Percentiles rank a stretch among this genome's conserved stretches.
phyloP scores from a whole-genome alignment of 2,329 filamentous ascomycete species.

The Myriosclerotinia scirpicola region DNA sequence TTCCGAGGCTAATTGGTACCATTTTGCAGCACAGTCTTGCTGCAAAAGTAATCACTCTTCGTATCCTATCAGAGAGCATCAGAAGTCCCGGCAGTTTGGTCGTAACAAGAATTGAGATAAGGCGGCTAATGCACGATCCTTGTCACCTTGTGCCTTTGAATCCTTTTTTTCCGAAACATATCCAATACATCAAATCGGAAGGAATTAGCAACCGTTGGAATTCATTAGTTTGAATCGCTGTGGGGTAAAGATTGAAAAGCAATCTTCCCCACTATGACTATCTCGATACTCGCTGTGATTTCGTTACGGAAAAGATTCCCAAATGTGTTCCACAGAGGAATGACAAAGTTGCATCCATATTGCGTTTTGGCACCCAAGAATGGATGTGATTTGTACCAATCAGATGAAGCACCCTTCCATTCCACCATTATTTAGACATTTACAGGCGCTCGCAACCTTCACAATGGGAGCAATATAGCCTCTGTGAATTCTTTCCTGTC shows the following conservation, averaged over 20 bases:
- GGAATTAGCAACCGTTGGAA: background rate
- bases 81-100: conserved; percentile 8
- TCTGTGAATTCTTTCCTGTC: conserved; percentile 10
- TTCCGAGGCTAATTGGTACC: background rate
- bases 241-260: background rate
- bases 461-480: conserved; percentile 4
- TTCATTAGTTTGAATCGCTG: background rate
- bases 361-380: background rate
- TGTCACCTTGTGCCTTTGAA: background rate
- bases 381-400: background rate
- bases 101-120: background rate
- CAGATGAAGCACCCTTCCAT: background rate
- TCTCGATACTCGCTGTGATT: background rate
- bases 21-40: conserved; percentile 10
- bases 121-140: conserved; percentile 12
- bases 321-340: background rate
- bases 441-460: background rate
- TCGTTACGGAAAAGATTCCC: background rate
- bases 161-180: conserved; percentile 10
- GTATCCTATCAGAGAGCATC: conserved; percentile 3
- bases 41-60: conserved; percentile 8
- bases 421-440: background rate
- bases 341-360: background rate
- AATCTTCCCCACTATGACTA: background rate
- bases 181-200: background rate